These are phyloP conservation scores for Lagenidium giganteum DNA, from an alignment of 352 stramenopile species.

Conservation along the genomic window DNA sequence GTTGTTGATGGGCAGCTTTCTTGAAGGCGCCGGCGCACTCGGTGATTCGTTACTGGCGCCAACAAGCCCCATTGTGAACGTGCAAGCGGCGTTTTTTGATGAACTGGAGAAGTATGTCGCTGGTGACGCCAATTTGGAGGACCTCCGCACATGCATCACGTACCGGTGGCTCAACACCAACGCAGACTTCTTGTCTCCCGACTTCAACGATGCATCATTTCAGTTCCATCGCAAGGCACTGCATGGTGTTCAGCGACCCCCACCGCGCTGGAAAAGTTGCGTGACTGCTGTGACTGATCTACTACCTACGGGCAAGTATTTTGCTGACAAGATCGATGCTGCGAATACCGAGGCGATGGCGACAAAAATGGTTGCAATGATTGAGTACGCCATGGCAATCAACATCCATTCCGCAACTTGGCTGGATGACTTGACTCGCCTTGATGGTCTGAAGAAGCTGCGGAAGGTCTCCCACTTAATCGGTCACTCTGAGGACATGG, in stretches of 20 bases:
- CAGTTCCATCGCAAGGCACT: slow-evolving; percentile 83
- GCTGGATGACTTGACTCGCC: slow-evolving; percentile 82
- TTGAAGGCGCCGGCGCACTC: slow-evolving; percentile 33
- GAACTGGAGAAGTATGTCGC: slow-evolving; percentile 31
- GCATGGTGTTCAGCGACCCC: slow-evolving; percentile 51
- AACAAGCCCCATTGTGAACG: slow-evolving; percentile 35
- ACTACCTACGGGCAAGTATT: slow-evolving; percentile 87
- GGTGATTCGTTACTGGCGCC: slow-evolving; percentile 32
- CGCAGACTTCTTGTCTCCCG: slow-evolving; percentile 29
- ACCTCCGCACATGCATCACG: slow-evolving; percentile 52
- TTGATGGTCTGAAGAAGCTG: slow-evolving; percentile 81
- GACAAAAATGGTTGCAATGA: slow-evolving; percentile 74
- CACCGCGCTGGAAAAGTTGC: slow-evolving; percentile 60
- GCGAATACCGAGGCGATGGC: slow-evolving; percentile 68
- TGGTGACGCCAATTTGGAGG: slow-evolving; percentile 21
- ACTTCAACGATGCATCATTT: slow-evolving; percentile 84
- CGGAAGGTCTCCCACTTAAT: slow-evolving; percentile 25
- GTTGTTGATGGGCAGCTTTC: slow-evolving; percentile 44
- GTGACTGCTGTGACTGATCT: too few species aligned
- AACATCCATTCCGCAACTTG: slow-evolving; percentile 84
- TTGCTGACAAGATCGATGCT: slow-evolving; percentile 82
- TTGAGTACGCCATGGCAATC: slow-evolving; percentile 71
- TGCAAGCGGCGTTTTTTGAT: slow-evolving; percentile 47
- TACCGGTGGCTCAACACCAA: slow-evolving; percentile 44
- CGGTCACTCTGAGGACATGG: slow-evolving; percentile 30